phyloP scores from a whole-genome alignment of 306 rosid species.

The Fagus sylvatica region DNA sequence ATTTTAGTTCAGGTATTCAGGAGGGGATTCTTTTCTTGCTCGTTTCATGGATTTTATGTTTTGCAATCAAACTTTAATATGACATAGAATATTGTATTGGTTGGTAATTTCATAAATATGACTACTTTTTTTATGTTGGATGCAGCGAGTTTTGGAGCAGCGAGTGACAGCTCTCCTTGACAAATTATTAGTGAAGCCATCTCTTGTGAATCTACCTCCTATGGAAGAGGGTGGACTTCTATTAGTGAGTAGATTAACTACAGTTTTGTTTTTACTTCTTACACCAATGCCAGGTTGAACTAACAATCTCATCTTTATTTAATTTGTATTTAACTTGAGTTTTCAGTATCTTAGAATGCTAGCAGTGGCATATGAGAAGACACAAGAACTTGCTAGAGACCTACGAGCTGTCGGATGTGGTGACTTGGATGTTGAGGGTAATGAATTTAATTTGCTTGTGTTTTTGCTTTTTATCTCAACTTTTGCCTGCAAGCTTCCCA shows the following conservation, averaged over 20 bases:
- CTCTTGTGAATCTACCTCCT: constrained; percentile 85
- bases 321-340: constrained; percentile 41
- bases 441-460: constrained; percentile 7
- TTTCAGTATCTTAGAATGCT: constrained; percentile 97
- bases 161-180: constrained; percentile 86
- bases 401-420: constrained; percentile 92
- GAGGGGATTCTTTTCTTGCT: constrained; percentile 13
- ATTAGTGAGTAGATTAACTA: constrained; percentile 59
- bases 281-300: constrained; percentile 20
- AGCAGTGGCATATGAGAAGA: constrained; percentile 97
- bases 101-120: neutral
- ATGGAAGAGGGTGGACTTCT: constrained; percentile 97
- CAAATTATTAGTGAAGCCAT: constrained; percentile 85
- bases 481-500: neutral
- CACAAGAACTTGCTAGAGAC: constrained; percentile 93
- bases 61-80: neutral
- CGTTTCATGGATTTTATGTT: constrained; percentile 7
- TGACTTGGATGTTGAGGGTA: constrained; percentile 99
- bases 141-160: constrained; percentile 96
- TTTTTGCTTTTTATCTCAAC: neutral
- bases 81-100: neutral
- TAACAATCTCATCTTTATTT: constrained; percentile 22
- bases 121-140: constrained; percentile 19
- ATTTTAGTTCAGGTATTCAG: constrained; percentile 89
- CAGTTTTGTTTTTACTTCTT: constrained; percentile 18